A percentile compares a stretch with the other conserved stretches of the same genome.
Evolutionary conservation across 2,329 filamentous ascomycete genomes (phyloP).

Genomic region (Diaporthe aspalathi): DNA sequence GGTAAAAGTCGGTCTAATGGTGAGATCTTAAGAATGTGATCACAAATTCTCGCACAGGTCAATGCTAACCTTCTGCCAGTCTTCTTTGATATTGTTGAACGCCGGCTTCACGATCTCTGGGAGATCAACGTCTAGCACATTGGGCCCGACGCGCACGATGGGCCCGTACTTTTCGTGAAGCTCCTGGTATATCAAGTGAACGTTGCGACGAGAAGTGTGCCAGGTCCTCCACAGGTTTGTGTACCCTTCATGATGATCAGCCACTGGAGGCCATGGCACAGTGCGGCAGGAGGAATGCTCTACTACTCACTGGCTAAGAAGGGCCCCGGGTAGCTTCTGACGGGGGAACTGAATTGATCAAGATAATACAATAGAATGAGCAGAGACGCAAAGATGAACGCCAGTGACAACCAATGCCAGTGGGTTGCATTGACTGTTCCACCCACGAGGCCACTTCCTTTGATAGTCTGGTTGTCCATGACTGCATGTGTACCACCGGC

Average conservation of each 20-base stretch:
- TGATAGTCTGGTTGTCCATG: neutral
- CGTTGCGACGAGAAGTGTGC: slow-evolving; percentile 4
- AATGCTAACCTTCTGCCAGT: slow-evolving; percentile 26
- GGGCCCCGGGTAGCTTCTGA: slow-evolving; percentile 15
- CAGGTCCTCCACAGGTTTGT: slow-evolving; percentile 9
- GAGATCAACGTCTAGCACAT: slow-evolving; percentile 25
- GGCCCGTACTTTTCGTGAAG: slow-evolving; percentile 17
- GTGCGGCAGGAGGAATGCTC: neutral
- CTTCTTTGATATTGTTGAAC: slow-evolving; percentile 14
- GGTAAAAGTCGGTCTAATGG: slow-evolving; percentile 52
- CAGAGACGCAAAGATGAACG: neutral
- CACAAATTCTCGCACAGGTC: neutral
- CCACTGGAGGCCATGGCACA: neutral
- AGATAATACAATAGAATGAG: neutral
- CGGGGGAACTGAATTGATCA: neutral
- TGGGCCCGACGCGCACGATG: slow-evolving; percentile 22
- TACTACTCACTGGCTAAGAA: slow-evolving; percentile 14
- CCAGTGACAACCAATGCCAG: slow-evolving; percentile 10
- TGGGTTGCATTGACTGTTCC: neutral
- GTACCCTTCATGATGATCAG: slow-evolving; percentile 3
- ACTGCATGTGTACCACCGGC: neutral
- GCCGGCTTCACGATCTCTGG: slow-evolving; percentile 23
- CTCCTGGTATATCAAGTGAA: slow-evolving; percentile 28
- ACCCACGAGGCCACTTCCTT: neutral
- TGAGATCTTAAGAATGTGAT: neutral